Base-by-base conservation (phyloP, 345 rosid species). In the Bruguiera parviflora region DNA sequence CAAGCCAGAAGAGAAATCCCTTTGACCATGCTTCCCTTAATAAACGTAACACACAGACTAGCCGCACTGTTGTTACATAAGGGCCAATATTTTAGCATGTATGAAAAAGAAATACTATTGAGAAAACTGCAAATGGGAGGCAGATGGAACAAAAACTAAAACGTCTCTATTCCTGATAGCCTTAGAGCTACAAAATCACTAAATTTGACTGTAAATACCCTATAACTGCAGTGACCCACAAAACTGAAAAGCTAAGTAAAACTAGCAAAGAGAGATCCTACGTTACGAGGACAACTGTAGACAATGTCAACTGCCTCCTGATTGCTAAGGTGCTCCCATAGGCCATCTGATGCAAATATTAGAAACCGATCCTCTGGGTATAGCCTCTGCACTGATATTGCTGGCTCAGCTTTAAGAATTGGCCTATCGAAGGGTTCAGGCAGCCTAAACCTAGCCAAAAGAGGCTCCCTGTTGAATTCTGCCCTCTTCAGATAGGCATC, bases 231-330 rank as follows among this genome's bases (percentile, higher is more conserved):
- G 21, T 35, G 39, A 53, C 3, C 47, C n/a, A 59, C 13, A 51
- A 22, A 64, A 57, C 75, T 57, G 8, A 43, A 67, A 18, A 68
- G 16, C 35, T 9, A 58, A 56, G 29, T 47, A 2, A n/a, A 67
- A 73, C 63, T 22, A 35, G 58, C 21, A 59, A 58, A 64, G 1
- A 53, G 67, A 64, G 28, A 80, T 47, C 89, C 65, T 90, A 95
- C 99, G 70, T 85, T 92, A 71, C 85, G 96, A 31, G 92, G 89
- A 78, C 78, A 78, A 60, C 72, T 83, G 78, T 82, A 76, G 79
- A 95, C 99, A n/a, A 92, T 85, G 84, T 96, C 87, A 62, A 89
- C 97, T 2, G 97, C 97, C 78, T 95, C 96, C 73, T 92, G 98
- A 73, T 92, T 95, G 77, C 86, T 88, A 32, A 95, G 82, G 80